phyloP scores from a whole-genome alignment of 345 rosid genomes.

The Leavenworthia alabamica region DNA sequence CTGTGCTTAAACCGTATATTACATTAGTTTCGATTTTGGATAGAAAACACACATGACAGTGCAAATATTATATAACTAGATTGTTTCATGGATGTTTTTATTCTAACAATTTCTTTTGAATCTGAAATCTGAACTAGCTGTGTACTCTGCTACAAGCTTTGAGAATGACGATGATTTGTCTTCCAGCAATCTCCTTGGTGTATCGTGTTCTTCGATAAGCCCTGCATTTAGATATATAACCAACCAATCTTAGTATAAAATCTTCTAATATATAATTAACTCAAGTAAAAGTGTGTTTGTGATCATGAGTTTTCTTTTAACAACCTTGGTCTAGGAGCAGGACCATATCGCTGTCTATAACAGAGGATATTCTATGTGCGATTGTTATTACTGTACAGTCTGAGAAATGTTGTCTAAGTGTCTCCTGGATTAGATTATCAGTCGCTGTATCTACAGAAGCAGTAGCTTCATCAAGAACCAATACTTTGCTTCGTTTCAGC shows the following conservation, averaged over 20 bases:
- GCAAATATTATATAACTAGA: no score
- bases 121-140: slow-evolving; percentile 38
- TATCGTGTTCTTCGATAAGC: slow-evolving; percentile 52
- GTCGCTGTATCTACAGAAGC: slow-evolving; percentile 61
- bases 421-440: slow-evolving; percentile 50
- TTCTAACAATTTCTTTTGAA: background rate
- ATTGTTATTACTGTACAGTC: slow-evolving; percentile 49
- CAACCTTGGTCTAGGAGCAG: slow-evolving; percentile 43
- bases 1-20: no score
- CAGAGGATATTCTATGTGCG: slow-evolving; percentile 50
- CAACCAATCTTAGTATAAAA: background rate
- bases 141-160: slow-evolving; percentile 55
- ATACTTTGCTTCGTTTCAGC: slow-evolving; percentile 42
- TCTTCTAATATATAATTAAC: no score
- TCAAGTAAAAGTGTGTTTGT: background rate
- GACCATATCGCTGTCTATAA: slow-evolving; percentile 50
- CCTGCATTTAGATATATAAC: slow-evolving; percentile 36
- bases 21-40: no score
- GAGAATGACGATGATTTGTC: slow-evolving; percentile 55
- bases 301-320: no score
- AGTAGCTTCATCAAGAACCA: slow-evolving; percentile 62
- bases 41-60: no score
- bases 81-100: background rate
- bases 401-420: slow-evolving; percentile 38
- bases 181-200: slow-evolving; percentile 50